Conservation (phyloP, 805 yeast species). For the Naumovozyma dairenensis region DNA sequence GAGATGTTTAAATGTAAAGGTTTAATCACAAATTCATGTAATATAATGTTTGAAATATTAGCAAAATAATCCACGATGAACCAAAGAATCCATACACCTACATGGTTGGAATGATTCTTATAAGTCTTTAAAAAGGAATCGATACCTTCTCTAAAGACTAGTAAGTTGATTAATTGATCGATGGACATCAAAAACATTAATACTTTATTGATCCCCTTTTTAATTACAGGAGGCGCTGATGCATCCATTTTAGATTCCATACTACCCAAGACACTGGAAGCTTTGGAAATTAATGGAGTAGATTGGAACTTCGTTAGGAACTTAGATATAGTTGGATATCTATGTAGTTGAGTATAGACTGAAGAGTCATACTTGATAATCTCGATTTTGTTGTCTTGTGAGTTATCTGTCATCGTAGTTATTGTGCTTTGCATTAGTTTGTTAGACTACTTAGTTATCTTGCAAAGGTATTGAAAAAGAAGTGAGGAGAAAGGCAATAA, state of each 20-base stretch:
- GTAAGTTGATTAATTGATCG: conserved; percentile 20
- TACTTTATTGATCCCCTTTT: not conserved
- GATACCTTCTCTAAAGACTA: conserved; percentile 26
- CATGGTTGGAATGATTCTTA: conserved; percentile 10
- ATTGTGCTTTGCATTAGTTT: too few species aligned
- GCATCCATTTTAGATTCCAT: not conserved
- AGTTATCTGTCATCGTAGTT: too few species aligned
- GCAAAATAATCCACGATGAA: conserved; percentile 26
- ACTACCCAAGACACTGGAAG: not conserved
- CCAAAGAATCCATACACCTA: conserved; percentile 24
- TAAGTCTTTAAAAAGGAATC: conserved; percentile 17
- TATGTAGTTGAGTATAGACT: conserved; percentile 2
- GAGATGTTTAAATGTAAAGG: conserved; percentile 17
- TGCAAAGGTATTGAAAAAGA: too few species aligned
- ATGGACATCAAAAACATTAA: conserved; percentile 3
- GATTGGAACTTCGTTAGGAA: not conserved
- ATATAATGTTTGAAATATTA: conserved; percentile 21
- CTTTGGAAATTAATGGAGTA: not conserved
- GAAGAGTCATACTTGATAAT: not conserved
- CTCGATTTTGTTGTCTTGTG: not conserved
- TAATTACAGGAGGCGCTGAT: conserved; percentile 1
- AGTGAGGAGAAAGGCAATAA: too few species aligned
- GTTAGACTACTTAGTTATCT: too few species aligned
- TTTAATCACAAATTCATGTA: conserved; percentile 22
- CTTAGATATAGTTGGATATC: conserved; percentile 1